phyloP scores from a whole-genome alignment of 805 yeast species.

The Allodekkera sacchari region DNA sequence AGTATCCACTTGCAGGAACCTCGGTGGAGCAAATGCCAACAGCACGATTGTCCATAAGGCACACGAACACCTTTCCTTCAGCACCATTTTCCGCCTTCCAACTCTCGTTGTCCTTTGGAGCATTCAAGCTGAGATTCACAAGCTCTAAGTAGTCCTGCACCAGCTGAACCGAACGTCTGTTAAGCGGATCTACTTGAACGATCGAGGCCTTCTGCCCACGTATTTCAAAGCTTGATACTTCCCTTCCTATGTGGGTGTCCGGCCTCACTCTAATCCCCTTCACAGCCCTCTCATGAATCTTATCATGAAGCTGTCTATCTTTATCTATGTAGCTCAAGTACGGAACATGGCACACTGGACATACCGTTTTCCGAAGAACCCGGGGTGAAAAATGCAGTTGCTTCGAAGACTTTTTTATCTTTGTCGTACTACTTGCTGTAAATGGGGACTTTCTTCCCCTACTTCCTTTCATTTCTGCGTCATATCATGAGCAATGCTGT shows the following conservation, averaged over 20 bases:
- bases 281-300: slow-evolving; percentile 40
- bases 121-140: slow-evolving; percentile 54
- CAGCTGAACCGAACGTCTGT: slow-evolving; percentile 13
- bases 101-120: slow-evolving; percentile 29
- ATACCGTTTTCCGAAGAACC: slow-evolving; percentile 21
- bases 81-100: neutral
- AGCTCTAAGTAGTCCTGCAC: slow-evolving; percentile 36
- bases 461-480: neutral
- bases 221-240: slow-evolving; percentile 4
- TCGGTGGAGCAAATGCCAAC: slow-evolving; percentile 54
- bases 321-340: slow-evolving; percentile 31
- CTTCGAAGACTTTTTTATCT: too few relatives aligned
- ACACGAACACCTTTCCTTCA: slow-evolving; percentile 41
- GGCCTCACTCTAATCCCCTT: slow-evolving; percentile 8
- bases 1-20: slow-evolving; percentile 34
- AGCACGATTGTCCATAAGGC: slow-evolving; percentile 28
- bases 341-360: slow-evolving; percentile 48
- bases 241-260: neutral
- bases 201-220: slow-evolving; percentile 11
- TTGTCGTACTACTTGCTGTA: too few relatives aligned
- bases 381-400: too few relatives aligned
- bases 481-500: too few relatives aligned
- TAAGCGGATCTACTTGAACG: slow-evolving; percentile 27
- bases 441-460: too few relatives aligned
- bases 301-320: slow-evolving; percentile 41